Base-by-base conservation (phyloP, 495 filamentous ascomycete species). In the Talaromyces liani region DNA sequence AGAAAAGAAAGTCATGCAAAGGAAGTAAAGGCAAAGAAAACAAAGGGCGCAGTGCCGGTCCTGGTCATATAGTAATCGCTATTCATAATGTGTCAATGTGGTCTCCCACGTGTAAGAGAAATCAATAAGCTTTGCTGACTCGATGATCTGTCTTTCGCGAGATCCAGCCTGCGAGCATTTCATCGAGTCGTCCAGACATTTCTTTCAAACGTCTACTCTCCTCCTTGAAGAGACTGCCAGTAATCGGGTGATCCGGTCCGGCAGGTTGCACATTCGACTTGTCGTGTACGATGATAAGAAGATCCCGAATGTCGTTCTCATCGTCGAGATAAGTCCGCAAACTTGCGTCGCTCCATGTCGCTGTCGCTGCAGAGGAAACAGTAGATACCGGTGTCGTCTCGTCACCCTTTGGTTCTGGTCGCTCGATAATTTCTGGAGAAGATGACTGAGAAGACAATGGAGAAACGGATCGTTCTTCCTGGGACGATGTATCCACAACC, bases 281-380 rank as follows among this genome's bases (percentile, higher is more conserved):
- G 73, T 97, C 92, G 70, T 96, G 90, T 29, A 98, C 91, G 55
- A 98, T 88, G 8, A 93, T 82, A 60, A 97, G 84, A 70, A 98
- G 80, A 70, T 98, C 94, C 51, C 90, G 85, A 66, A 98, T 90
- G 64, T 97, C 92, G n/a, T 84, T 88, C 51, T 89, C 89, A 68
- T 94, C 92, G 65, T 98, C 93, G 67, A 98, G 87, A 76, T 96
- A 98, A 20, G 90, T 87, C 55, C 91, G 84, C 39, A 98, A 81
- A 66, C 84, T 88, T 64, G 87, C 81, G 72, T 97, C 94, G 67
- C 88, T 92, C 94, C 94, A 98, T 0, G 88, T 78, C 49, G 74
- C 71, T 24, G 73, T 71, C 29, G 73, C 75, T 58, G 73, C 68
- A 66, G 73, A 70, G 1, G 73, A 75, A 1, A 76, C 74, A 47